These are phyloP conservation scores for Kodamaea alishanica DNA, from an alignment of 1,139 yeast species.

Conservation along the genomic window DNA sequence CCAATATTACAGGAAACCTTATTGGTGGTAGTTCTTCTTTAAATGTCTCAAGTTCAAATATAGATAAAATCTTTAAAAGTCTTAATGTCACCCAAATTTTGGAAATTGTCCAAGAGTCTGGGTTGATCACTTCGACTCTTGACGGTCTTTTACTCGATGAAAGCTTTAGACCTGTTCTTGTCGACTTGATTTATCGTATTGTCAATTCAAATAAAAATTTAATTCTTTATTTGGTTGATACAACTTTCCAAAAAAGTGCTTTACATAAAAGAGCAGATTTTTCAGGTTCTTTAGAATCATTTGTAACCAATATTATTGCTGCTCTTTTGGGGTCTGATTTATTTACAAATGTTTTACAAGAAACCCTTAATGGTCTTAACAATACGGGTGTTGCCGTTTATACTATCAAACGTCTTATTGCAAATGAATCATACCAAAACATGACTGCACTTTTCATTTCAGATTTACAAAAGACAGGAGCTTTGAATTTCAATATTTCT, in stretches of 20 bases:
- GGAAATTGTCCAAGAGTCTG: conserved; percentile 28
- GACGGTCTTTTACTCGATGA: conserved; percentile 39
- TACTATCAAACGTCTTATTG: conserved; percentile 33
- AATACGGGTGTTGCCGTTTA: conserved; percentile 43
- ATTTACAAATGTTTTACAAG: conserved; percentile 25
- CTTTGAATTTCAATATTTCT: conserved; percentile 20
- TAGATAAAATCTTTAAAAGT: conserved; percentile 11
- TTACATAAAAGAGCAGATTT: conserved; percentile 21
- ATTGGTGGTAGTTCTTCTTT: conserved; percentile 6
- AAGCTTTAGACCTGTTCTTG: conserved; percentile 33
- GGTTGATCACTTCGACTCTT: conserved; percentile 31
- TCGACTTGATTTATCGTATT: conserved; percentile 32
- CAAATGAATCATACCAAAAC: conserved; percentile 35
- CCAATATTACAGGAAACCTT: conserved; percentile 29
- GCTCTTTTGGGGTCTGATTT: conserved; percentile 29
- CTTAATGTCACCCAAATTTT: conserved; percentile 27
- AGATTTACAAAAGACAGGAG: conserved; percentile 27
- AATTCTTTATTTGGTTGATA: conserved; percentile 24
- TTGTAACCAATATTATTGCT: conserved; percentile 30
- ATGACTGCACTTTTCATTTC: conserved; percentile 31
- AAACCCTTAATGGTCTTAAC: conserved; percentile 36
- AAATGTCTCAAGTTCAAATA: conserved; percentile 2
- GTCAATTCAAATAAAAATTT: conserved; percentile 29
- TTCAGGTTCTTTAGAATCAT: conserved; percentile 24
- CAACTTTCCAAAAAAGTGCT: conserved; percentile 22